These are phyloP conservation scores for Lodderomyces margitis DNA, from an alignment of 1,139 yeast genomes.

Conservation along the genomic window DNA sequence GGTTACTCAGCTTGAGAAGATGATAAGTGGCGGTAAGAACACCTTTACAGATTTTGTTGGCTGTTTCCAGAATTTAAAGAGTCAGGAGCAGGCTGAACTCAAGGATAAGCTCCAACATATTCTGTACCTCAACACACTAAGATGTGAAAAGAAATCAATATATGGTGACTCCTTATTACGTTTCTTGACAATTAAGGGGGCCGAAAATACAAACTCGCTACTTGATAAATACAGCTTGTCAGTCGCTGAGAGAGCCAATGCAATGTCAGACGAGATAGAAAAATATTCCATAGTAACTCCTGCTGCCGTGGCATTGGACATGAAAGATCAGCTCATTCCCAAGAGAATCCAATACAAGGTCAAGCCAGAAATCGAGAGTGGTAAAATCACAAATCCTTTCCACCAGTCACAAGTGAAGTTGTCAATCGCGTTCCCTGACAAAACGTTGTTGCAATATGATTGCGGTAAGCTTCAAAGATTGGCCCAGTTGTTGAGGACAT, in stretches of 20 bases:
- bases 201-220: slow-evolving; percentile 17
- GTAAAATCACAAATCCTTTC: slow-evolving; percentile 59
- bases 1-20: slow-evolving; percentile 36
- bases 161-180: slow-evolving; percentile 49
- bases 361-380: slow-evolving; percentile 30
- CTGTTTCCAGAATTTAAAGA: slow-evolving; percentile 58
- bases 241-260: slow-evolving; percentile 41
- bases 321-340: slow-evolving; percentile 59
- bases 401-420: slow-evolving; percentile 83
- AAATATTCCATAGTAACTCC: slow-evolving; percentile 89
- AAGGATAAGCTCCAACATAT: slow-evolving; percentile 55
- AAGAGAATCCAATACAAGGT: slow-evolving; percentile 29
- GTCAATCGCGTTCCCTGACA: slow-evolving; percentile 95
- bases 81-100: slow-evolving; percentile 49
- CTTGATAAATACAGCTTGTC: slow-evolving; percentile 27
- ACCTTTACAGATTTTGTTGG: slow-evolving; percentile 49
- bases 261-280: slow-evolving; percentile 56
- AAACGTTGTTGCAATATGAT: slow-evolving; percentile 85
- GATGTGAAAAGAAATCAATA: slow-evolving; percentile 57
- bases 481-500: slow-evolving; percentile 69
- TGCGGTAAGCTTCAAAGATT: slow-evolving; percentile 94
- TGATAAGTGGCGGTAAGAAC: slow-evolving; percentile 24
- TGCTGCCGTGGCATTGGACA: slow-evolving; percentile 72
- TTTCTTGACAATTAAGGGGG: slow-evolving; percentile 17
- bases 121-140: slow-evolving; percentile 60